Evolutionary conservation across 202 grass and related monocot genomes (phyloP).

Genomic region (Setaria viridis): DNA sequence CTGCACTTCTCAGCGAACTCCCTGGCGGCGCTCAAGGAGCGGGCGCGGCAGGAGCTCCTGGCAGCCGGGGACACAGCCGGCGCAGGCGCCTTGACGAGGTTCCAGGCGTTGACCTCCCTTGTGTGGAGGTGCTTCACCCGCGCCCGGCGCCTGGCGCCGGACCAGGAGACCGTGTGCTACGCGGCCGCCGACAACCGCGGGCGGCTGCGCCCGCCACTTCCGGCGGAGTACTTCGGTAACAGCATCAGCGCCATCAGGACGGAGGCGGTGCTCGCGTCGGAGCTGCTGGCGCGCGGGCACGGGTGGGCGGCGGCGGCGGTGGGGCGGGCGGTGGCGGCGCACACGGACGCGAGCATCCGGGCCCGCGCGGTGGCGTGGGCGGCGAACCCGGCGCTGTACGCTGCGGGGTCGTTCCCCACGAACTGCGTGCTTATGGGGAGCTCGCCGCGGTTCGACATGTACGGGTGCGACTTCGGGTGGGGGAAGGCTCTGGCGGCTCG

Average conservation of each 20-base stretch:
- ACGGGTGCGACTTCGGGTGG: neutral
- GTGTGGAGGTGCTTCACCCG: constrained; percentile 66
- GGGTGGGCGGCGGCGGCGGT: neutral
- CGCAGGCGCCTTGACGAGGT: constrained; percentile 42
- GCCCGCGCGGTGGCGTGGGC: too few relatives aligned
- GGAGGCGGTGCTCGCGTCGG: too few relatives aligned
- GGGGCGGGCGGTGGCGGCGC: too few relatives aligned
- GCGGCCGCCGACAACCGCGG: neutral
- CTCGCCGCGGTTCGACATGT: neutral
- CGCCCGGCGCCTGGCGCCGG: constrained; percentile 28
- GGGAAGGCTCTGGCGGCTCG: neutral
- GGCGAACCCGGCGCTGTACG: too few relatives aligned
- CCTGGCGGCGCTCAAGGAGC: neutral
- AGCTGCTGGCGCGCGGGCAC: neutral
- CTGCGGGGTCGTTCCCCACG: too few relatives aligned
- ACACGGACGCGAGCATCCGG: neutral
- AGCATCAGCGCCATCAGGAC: too few relatives aligned
- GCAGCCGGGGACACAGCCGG: constrained; percentile 36
- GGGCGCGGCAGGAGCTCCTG: constrained; percentile 31
- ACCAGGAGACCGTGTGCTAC: neutral
- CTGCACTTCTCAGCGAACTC: neutral
- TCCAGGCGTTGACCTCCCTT: constrained; percentile 63
- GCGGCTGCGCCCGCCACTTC: neutral
- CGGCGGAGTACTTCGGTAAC: too few relatives aligned
- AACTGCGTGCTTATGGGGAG: neutral